Base-by-base conservation (phyloP, 2,329 filamentous ascomycete species). In the Colletotrichum echinochloae region DNA sequence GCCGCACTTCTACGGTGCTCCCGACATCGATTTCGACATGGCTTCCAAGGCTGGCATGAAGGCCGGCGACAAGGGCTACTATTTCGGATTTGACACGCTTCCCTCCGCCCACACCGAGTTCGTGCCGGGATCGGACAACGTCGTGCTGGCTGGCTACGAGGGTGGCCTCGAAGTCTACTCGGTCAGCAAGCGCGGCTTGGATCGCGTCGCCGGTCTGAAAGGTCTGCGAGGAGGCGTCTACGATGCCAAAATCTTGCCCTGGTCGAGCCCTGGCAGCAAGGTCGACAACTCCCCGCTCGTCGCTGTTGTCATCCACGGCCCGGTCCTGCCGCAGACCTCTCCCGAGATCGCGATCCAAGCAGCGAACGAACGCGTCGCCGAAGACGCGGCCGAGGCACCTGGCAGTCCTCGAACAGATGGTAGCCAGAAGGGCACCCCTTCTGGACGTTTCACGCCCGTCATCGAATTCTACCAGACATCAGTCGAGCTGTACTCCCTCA, bases 401-500 rank as follows among this genome's bases (percentile, higher is more conserved):
- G 76, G 81, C 64, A 82, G 83, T 65, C 80, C 84, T 61, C 79
- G 83, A 74, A 78, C 81, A 5, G 80, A 81, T 26, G 77, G 77
- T 65, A 76, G 80, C 48, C 83, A 79, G 73, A 80, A 81, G 73
- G 81, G 80, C 54, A 77, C 75, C 55, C 75, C 75, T 66, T 75
- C 79, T 63, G 81, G 75, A 41, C 82, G 80, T 64, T 74, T 77
- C 64, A 71, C 77, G 48, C 74, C 81, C 48, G 74, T 79, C 6
- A 84, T 90, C 69, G 87, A 89, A 60, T 86, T 87, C 56, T 97
- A 95, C 76, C 94, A 97, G 80, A 98, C 95, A 0, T 91, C 92
- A 0, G 94, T 97, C 7, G 94, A 98, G 75, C 84, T 98, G 0
- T 97, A 95, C 80, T 98, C 95, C 1, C 83, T 98, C 70, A 90